Percentiles rank a stretch among this genome's conserved stretches.
Evolutionary conservation across 1,139 yeast genomes (phyloP).

Genomic region (Wickerhamiella infanticola): DNA sequence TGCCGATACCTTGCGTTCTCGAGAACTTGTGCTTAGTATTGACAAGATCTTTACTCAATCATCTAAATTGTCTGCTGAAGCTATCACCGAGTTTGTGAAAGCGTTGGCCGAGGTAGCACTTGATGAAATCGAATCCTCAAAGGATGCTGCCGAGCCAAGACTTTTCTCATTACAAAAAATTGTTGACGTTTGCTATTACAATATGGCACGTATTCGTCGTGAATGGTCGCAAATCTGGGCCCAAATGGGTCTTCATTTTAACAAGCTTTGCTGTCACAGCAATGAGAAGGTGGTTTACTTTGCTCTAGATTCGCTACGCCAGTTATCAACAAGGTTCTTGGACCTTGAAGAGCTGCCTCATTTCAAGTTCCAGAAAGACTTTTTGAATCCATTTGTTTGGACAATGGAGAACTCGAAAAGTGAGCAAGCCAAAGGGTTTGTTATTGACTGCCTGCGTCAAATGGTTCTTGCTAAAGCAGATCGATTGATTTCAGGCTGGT

Average conservation of each 20-base stretch:
- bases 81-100: conserved; percentile 71
- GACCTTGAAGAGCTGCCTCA: conserved; percentile 89
- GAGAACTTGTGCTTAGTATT: conserved; percentile 70
- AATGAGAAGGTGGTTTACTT: conserved; percentile 70
- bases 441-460: conserved; percentile 74
- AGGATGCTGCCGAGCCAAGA: conserved; percentile 68
- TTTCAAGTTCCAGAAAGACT: conserved; percentile 90
- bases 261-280: conserved; percentile 65
- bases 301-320: conserved; percentile 89
- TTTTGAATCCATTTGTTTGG: conserved; percentile 78
- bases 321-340: conserved; percentile 78
- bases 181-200: conserved; percentile 94
- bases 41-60: conserved; percentile 82
- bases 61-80: conserved; percentile 62
- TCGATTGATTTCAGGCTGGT: conserved; percentile 88
- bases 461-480: conserved; percentile 66
- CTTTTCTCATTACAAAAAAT: conserved; percentile 86
- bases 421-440: conserved; percentile 71
- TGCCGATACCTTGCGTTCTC: conserved; percentile 46
- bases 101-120: conserved; percentile 77
- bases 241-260: conserved; percentile 81
- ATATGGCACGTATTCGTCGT: conserved; percentile 88
- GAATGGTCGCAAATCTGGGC: conserved; percentile 97
- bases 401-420: conserved; percentile 54
- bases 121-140: conserved; percentile 86